Evolutionary conservation across 352 stramenopile species (phyloP), one percentile per base, ranked within the genome.

Genomic region (Phytophthora sp.): DNA sequence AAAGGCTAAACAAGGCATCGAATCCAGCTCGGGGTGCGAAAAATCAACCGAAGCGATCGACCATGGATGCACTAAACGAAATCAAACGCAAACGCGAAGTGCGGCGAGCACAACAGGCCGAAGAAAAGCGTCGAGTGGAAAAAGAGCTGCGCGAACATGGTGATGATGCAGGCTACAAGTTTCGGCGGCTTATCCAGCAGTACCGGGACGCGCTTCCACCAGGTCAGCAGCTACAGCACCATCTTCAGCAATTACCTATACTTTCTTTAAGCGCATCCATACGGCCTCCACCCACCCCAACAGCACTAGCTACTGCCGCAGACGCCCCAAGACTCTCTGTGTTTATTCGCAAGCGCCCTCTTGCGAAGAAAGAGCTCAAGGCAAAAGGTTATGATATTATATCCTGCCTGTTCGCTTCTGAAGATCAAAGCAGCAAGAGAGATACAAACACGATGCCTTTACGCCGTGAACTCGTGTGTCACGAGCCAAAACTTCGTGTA

Each of bases 81-180:
- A 93, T 93, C 51, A 69, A 93, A 24, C 79, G 79, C 12, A 90
- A 89, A 62, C 84, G 84, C 1, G 76, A 93, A 17, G 71, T 74
- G 39, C 84, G 84, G 10, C 79, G 84, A 4, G 69, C 62, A 0
- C 63, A 74, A 5, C 84, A 91, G 43, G 80, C 67, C 2, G 51
- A 89, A 41, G 82, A 93, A 58, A 93, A 93, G 39, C 67, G 77
- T 46, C 84, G 84, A 17, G 71, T 91, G n/a, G 66, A 85, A 20
- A 74, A 49, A 20, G 84, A 94, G 43, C 43, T 94, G 5, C 53
- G 77, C 39, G 71, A 87, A 35, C 82, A 92, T 43, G 84, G 84
- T 15, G 82, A 92, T 50, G 82, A 94, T 48, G 63, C 66, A 35
- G 82, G 82, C 5, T 92, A 92, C 69, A 92, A 92, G 35, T 94